Percentiles rank a stretch among this genome's conserved stretches.
phyloP scores from a whole-genome alignment of 345 rosid species.

The Arabis hirsuta region DNA sequence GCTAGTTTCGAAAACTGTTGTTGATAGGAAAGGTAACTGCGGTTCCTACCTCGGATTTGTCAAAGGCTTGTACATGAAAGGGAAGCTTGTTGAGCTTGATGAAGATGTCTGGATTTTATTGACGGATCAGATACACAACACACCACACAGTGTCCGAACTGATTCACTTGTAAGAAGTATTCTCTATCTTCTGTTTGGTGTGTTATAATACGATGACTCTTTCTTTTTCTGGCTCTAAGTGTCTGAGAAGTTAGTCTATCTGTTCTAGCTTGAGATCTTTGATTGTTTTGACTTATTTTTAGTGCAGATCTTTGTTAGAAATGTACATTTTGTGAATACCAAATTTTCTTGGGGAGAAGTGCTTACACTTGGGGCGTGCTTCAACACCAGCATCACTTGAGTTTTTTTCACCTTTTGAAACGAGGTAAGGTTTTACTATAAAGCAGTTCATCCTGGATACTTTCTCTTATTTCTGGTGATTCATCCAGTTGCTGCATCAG shows the following conservation, averaged over 20 bases:
- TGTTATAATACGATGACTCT: constrained; percentile 8
- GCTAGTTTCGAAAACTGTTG: constrained; percentile 35
- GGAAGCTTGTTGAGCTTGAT: constrained; percentile 83
- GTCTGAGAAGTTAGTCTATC: constrained; percentile 23
- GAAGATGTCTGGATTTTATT: constrained; percentile 82
- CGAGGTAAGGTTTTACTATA: constrained; percentile 55
- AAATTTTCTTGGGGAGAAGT: constrained; percentile 68
- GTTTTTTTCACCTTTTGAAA: constrained; percentile 77
- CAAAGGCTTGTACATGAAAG: constrained; percentile 70
- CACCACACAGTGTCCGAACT: constrained; percentile 70
- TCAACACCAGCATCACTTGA: constrained; percentile 69
- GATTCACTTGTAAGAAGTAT: constrained; percentile 74
- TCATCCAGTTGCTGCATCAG: constrained; percentile 52
- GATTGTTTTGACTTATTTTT: constrained; percentile 29
- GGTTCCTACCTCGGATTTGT: constrained; percentile 72
- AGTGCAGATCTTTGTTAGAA: constrained; percentile 64
- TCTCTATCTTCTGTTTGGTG: constrained; percentile 21
- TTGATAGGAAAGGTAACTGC: constrained; percentile 53
- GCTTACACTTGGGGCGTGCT: constrained; percentile 84
- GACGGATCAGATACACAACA: constrained; percentile 56
- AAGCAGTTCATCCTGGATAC: constrained; percentile 4
- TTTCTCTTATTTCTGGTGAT: constrained; percentile 6
- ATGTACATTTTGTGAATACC: constrained; percentile 81
- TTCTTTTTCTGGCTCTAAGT: constrained; percentile 5
- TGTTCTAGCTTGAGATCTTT: constrained; percentile 34